Evolutionary conservation across 768 basidiomycete species (phyloP), one percentile per base, ranked within the genome.

Genomic region (Pleurotus eryngii): DNA sequence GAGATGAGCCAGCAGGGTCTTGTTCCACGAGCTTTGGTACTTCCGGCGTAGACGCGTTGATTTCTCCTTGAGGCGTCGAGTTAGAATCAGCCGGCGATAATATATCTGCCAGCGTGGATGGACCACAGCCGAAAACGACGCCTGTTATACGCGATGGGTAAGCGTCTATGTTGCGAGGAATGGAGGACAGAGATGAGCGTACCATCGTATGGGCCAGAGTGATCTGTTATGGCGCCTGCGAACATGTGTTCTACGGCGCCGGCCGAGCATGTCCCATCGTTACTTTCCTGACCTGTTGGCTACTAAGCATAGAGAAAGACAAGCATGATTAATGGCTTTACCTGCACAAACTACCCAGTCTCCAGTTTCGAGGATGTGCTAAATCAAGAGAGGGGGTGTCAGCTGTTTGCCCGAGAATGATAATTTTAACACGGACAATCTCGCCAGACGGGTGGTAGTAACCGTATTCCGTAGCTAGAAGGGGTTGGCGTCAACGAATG

Each of bases 151-250:
- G 2, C 30, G 30, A 9, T 4, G 3, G 39, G 24, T 54, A 7
- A 37, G 30, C 15, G 7, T 22, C 15, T 7, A 35, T 11, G 11
- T 9, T 27, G 39, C 4, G 40, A 49, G 47, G 46, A 42, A 15
- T 57, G 53, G 3, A 22, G 9, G 8, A 55, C 55, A 46, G 55
- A 61, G 22, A 38, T 57, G 27, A n/a, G 11, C 47, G 63, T 60
- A 37, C 60, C 64, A 38, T 65, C 63, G 40, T 69, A 70, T 15
- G 68, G 68, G 1, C 68, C 68, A 26, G 60, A 49, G 47, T 70
- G 68, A 48, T 70, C 59, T 15, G 39, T 40, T 46, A 59, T 55
- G 15, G 63, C 54, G 1, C 51, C 51, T 24, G 51, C 51, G 22
- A 54, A 54, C 51, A 54, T 60, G 51, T 50, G 63, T 7, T 64